Evolutionary conservation across 2,329 filamentous ascomycete genomes (phyloP).

Genomic region (Neonectria faginata): DNA sequence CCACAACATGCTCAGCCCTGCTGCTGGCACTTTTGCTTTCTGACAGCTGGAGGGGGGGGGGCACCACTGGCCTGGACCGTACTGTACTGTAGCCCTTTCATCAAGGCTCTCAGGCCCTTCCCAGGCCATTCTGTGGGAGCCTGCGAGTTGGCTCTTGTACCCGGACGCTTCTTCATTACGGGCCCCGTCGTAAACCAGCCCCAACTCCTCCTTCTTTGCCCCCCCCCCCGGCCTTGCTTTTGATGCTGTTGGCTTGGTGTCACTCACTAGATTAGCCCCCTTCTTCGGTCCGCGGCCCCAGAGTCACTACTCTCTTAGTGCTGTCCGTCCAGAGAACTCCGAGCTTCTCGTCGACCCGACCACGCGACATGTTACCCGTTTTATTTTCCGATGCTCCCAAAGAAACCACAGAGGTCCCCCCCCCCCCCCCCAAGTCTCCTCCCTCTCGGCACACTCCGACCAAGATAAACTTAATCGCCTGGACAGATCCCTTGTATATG

Average conservation of each 20-base stretch:
- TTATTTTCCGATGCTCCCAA: slow-evolving; percentile 15
- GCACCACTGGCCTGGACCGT: too few relatives aligned
- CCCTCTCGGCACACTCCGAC: not conserved
- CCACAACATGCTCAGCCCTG: not conserved
- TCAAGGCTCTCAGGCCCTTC: not conserved
- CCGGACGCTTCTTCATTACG: not conserved
- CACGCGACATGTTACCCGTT: slow-evolving; percentile 45
- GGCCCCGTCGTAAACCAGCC: not conserved
- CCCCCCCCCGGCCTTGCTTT: not conserved
- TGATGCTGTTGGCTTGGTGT: too few relatives aligned
- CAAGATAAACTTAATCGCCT: not conserved
- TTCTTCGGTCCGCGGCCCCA: not conserved
- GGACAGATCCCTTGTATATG: not conserved
- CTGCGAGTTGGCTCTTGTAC: not conserved
- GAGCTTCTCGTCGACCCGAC: slow-evolving; percentile 19
- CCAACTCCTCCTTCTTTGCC: not conserved
- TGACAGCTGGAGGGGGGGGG: not conserved
- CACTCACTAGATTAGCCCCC: too few relatives aligned
- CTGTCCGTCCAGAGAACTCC: not conserved
- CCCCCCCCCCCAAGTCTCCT: not conserved
- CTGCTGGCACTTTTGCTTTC: not conserved
- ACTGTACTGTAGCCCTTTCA: not conserved
- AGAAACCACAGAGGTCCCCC: too few relatives aligned
- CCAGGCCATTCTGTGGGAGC: not conserved
- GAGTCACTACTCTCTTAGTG: not conserved